A percentile compares a stretch with the other conserved stretches of the same genome.
Conservation (phyloP, 495 filamentous ascomycete species). For the Daldinia bambusicola region DNA sequence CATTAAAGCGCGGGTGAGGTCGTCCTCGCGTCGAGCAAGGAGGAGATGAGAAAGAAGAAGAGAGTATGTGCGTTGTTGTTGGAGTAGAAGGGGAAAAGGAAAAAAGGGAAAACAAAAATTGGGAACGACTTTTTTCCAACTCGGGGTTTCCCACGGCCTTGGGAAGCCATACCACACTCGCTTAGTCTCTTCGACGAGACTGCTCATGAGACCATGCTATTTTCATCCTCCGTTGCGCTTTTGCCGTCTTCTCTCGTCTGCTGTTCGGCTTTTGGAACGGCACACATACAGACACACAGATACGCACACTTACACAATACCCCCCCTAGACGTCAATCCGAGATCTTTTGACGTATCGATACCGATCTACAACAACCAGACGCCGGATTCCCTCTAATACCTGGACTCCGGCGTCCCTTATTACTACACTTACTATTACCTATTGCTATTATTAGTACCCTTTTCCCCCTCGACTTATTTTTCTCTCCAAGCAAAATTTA, state of each 20-base stretch:
- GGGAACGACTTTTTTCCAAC: constrained; percentile 14
- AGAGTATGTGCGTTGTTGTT: not conserved
- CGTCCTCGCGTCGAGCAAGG: not conserved
- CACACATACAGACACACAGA: constrained; percentile 10
- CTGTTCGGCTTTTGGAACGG: constrained; percentile 6
- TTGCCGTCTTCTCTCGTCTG: constrained; percentile 12
- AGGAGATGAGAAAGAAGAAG: not conserved
- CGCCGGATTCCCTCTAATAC: constrained; percentile 15
- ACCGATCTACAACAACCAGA: constrained; percentile 13
- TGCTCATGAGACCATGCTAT: constrained; percentile 18
- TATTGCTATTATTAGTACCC: not conserved
- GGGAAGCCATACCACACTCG: constrained; percentile 23
- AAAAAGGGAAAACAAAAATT: constrained; percentile 4
- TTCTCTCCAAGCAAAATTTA: not conserved
- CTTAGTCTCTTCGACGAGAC: constrained; percentile 24
- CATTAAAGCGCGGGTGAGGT: constrained; percentile 27
- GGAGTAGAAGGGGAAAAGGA: constrained; percentile 8
- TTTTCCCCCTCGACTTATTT: constrained; percentile 6
- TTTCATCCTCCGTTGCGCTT: constrained; percentile 28
- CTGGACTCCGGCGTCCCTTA: constrained; percentile 2
- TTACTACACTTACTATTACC: too few relatives aligned
- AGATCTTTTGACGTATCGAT: constrained; percentile 23
- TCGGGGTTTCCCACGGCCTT: constrained; percentile 19
- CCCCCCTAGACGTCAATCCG: constrained; percentile 9
- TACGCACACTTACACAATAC: not conserved